Conservation (phyloP, 192 early-diverging fungal genomes). For the Phlyctochytrium bullatum region DNA sequence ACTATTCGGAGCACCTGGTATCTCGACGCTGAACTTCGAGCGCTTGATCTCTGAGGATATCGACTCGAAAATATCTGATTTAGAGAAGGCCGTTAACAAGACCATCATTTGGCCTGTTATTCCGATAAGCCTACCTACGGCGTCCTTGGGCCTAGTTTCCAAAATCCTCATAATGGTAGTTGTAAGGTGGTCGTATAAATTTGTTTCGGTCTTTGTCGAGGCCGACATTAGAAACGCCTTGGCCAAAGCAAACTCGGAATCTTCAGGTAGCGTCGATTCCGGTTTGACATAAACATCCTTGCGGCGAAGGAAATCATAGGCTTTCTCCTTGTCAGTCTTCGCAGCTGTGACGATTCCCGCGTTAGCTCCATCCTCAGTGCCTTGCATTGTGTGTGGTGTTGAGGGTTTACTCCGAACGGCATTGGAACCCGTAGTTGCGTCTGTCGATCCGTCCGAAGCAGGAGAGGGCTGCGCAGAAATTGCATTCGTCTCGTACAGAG, state of each 20-base stretch:
- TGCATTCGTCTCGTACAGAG: neutral
- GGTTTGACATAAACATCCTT: slow-evolving; percentile 41
- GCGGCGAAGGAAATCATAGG: slow-evolving; percentile 4
- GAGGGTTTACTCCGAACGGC: neutral
- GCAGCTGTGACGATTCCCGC: neutral
- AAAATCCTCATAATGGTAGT: slow-evolving; percentile 43
- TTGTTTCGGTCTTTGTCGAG: slow-evolving; percentile 41
- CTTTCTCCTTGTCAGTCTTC: neutral
- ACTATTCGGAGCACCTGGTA: slow-evolving; percentile 24
- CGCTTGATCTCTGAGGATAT: slow-evolving; percentile 44
- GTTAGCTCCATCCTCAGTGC: neutral
- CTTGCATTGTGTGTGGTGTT: neutral
- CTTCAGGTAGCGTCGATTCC: slow-evolving; percentile 36
- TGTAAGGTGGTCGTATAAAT: slow-evolving; percentile 53
- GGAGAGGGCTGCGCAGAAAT: neutral
- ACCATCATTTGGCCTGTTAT: neutral
- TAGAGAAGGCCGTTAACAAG: neutral
- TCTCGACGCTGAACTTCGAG: slow-evolving; percentile 33
- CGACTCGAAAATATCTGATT: slow-evolving; percentile 41
- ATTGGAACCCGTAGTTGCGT: neutral
- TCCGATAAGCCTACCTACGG: slow-evolving; percentile 48
- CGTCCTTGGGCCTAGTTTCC: slow-evolving; percentile 41
- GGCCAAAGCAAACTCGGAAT: slow-evolving; percentile 45
- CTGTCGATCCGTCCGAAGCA: neutral
- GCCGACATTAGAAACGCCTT: slow-evolving; percentile 43